phyloP scores from a whole-genome alignment of 208 protist genomes.

The Leptomonas pyrrhocoris region DNA sequence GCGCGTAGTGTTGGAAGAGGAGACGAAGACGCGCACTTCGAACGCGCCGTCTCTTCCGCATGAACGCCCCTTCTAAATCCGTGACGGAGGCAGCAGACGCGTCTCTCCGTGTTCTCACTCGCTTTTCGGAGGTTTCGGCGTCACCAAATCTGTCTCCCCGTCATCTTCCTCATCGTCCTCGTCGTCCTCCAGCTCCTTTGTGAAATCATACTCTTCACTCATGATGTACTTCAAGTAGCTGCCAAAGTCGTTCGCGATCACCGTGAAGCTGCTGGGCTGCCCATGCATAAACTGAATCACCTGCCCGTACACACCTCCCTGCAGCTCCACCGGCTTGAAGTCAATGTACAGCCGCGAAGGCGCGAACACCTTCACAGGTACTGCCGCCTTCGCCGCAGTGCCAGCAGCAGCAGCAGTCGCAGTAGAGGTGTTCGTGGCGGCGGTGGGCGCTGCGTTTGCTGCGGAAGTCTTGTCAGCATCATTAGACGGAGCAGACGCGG shows the following conservation, averaged over 20 bases:
- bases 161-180: constrained; percentile 59
- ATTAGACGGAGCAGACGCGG: not conserved
- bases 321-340: constrained; percentile 37
- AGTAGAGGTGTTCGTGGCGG: not conserved
- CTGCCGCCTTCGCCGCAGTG: not conserved
- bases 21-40: no score
- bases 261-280: constrained; percentile 46
- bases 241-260: constrained; percentile 62
- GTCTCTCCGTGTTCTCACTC: not conserved
- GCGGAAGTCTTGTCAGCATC: not conserved
- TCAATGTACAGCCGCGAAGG: constrained; percentile 60
- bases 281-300: constrained; percentile 55
- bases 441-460: not conserved
- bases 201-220: constrained; percentile 65
- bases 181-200: constrained; percentile 57
- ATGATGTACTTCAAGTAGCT: constrained; percentile 63
- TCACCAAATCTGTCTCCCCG: constrained; percentile 5
- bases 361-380: constrained; percentile 18
- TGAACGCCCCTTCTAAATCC: no score
- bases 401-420: constrained; percentile 2
- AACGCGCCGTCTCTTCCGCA: not conserved
- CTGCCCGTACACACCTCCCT: constrained; percentile 41
- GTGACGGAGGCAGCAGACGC: not conserved
- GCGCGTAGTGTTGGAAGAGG: no score
- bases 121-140: not conserved